A percentile compares a stretch with the other conserved stretches of the same genome.
phyloP scores from a whole-genome alignment of 1,284 basidiomycete species.

The Papiliotrema terrestris region DNA sequence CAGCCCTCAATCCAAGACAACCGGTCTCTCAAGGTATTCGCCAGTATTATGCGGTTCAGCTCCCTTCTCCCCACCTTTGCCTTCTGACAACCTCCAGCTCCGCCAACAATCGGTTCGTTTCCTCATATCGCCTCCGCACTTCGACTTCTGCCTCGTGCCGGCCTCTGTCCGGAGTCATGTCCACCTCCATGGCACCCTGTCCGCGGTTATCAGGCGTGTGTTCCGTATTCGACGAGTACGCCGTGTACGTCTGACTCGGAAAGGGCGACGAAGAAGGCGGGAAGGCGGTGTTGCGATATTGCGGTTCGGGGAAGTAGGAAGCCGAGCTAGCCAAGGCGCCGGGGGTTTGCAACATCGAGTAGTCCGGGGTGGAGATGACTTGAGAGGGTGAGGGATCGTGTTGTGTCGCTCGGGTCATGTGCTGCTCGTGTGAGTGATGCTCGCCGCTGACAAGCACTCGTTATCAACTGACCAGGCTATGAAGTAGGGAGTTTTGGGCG shows the following conservation, averaged over 20 bases:
- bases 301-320: neutral
- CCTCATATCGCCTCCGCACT: slow-evolving; percentile 36
- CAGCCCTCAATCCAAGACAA: too few species aligned
- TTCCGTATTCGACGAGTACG: slow-evolving; percentile 1
- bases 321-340: neutral
- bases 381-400: neutral
- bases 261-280: slow-evolving; percentile 4
- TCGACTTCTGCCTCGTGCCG: slow-evolving; percentile 10
- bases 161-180: neutral
- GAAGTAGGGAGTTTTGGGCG: slow-evolving; percentile 27
- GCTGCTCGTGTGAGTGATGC: neutral
- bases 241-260: neutral
- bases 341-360: neutral
- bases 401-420: neutral
- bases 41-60: too few species aligned
- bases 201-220: slow-evolving; percentile 3
- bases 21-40: too few species aligned
- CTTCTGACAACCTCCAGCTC: slow-evolving; percentile 38
- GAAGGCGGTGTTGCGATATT: slow-evolving; percentile 1
- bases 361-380: neutral
- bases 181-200: slow-evolving; percentile 9
- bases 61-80: slow-evolving; percentile 23
- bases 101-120: slow-evolving; percentile 41
- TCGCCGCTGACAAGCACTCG: neutral
- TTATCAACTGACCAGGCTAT: slow-evolving; percentile 23